A percentile compares a stretch with the other conserved stretches of the same genome.
These are phyloP conservation scores for Coniochaeta pulveracea DNA, from an alignment of 2,329 filamentous ascomycete species.

Conservation along the genomic window DNA sequence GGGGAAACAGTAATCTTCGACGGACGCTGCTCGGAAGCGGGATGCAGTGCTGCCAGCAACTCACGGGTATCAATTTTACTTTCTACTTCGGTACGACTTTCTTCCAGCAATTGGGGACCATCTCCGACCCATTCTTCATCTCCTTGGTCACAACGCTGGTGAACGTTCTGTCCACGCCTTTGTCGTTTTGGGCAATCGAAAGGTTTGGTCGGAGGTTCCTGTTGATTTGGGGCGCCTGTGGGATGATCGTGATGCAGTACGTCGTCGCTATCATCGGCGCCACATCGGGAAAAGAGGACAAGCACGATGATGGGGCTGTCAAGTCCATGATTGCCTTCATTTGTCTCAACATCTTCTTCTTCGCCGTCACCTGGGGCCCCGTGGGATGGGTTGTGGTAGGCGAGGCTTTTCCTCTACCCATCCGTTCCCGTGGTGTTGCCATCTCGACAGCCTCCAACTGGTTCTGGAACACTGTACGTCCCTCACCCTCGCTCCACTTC, in stretches of 20 bases:
- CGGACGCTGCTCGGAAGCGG: conserved; percentile 45
- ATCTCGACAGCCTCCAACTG: conserved; percentile 64
- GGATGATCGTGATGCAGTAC: conserved; percentile 52
- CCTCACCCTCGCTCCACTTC: background rate
- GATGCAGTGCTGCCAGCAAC: conserved; percentile 50
- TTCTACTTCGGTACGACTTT: conserved; percentile 63
- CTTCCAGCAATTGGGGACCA: conserved; percentile 50
- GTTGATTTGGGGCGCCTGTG: conserved; percentile 52
- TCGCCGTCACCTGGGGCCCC: conserved; percentile 58
- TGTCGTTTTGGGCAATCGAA: conserved; percentile 52
- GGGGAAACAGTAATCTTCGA: conserved; percentile 44
- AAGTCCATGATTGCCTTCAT: conserved; percentile 49
- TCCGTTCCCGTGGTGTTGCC: conserved; percentile 44
- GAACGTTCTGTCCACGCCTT: conserved; percentile 53
- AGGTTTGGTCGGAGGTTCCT: conserved; percentile 53
- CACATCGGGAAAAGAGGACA: background rate
- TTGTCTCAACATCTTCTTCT: conserved; percentile 67
- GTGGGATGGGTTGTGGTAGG: conserved; percentile 42
- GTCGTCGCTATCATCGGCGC: conserved; percentile 45
- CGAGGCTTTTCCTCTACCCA: conserved; percentile 48
- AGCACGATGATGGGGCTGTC: conserved; percentile 44
- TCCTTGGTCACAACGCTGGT: conserved; percentile 65
- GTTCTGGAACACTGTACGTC: conserved; percentile 52
- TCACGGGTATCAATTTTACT: conserved; percentile 54
- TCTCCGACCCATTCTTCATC: conserved; percentile 59